phyloP scores from a whole-genome alignment of 2,329 filamentous ascomycete species.

The Drechslerella dactyloides region DNA sequence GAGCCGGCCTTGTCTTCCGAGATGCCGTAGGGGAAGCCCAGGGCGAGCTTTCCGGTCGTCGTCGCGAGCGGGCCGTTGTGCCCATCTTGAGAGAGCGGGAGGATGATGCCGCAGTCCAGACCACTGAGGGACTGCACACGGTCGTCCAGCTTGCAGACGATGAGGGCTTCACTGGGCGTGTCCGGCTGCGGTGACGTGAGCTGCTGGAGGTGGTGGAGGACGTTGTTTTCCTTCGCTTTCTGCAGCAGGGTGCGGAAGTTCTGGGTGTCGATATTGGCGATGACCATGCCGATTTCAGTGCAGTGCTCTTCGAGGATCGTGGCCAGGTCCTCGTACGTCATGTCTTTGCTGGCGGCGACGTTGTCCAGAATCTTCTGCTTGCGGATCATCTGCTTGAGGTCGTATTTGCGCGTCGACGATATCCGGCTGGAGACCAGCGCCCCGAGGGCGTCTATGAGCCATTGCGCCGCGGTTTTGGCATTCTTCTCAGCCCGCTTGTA shows the following conservation, averaged over 20 bases:
- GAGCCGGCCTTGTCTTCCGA: slow-evolving; percentile 34
- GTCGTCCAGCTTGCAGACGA: slow-evolving; percentile 29
- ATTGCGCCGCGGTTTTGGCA: slow-evolving; percentile 39
- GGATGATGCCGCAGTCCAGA: slow-evolving; percentile 43
- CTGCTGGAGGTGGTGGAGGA: slow-evolving; percentile 39
- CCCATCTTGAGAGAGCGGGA: slow-evolving; percentile 32
- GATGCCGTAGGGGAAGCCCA: slow-evolving; percentile 40
- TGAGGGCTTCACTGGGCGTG: not conserved
- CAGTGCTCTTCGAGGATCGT: slow-evolving; percentile 39
- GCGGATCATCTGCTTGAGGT: slow-evolving; percentile 48
- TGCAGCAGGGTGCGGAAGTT: slow-evolving; percentile 25
- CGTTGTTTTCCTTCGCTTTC: slow-evolving; percentile 19
- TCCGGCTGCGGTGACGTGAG: slow-evolving; percentile 17
- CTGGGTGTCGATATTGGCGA: slow-evolving; percentile 34
- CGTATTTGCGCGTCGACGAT: slow-evolving; percentile 44
- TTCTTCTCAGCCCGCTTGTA: slow-evolving; percentile 36
- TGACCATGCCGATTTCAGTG: slow-evolving; percentile 41
- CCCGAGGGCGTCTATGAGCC: slow-evolving; percentile 46
- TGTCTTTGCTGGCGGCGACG: slow-evolving; percentile 43
- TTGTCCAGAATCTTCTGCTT: slow-evolving; percentile 47
- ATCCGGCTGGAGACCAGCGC: slow-evolving; percentile 39
- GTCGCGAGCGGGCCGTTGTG: slow-evolving; percentile 30
- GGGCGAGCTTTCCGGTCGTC: slow-evolving; percentile 16
- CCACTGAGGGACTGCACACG: slow-evolving; percentile 43
- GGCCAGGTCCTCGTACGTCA: slow-evolving; percentile 42